Base-by-base conservation (phyloP, 2,329 filamentous ascomycete genomes). In the Alternaria tenuissima region DNA sequence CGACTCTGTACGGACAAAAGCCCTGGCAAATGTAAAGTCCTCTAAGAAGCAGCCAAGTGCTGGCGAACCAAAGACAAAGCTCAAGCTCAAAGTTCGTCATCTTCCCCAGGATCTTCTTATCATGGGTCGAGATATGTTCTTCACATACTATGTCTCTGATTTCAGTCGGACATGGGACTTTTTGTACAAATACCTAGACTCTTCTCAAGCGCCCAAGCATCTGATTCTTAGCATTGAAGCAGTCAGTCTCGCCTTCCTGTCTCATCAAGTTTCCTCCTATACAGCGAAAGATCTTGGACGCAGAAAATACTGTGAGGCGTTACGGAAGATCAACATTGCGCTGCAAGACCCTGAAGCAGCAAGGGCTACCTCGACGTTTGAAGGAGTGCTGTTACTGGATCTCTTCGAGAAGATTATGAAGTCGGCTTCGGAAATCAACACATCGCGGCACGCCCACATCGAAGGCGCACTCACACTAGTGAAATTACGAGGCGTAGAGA, bases 371-470 rank as follows among this genome's bases (percentile, higher is more conserved):
- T 65, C 63, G 7, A 66, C 63, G 12, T 64, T 74, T 7, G 67
- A 70, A 36, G 57, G 63, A n/a, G 59, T 66, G 20, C 49, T 76
- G 8, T 53, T 76, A 6, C 58, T 74, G 16, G 67, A 73, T 30
- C 64, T 74, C 4, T 76, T 70, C 46, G 73, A 74, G 51, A 70
- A 73, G 48, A 68, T 76, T 8, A 63, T 57, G n/a, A 66, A 65
- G 18, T 57, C 64, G 6, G 39, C 42, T 18, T 41, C 58, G 12
- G 52, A 52, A 14, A 26, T 47, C 8, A 51, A 61, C 8, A 55
- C 61, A 2, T 47, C 65, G 3, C 63, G 64, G 7, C 57, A 65
- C 26, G 68, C 67, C 14, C 73, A 75, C 44, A 59, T 73, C 1
- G 61, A 70, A 44, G 73, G 73, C 22, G 68, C 73, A 4, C 46